Evolutionary conservation across 257 asterid genomes (phyloP).

Genomic region (Lantana camara): DNA sequence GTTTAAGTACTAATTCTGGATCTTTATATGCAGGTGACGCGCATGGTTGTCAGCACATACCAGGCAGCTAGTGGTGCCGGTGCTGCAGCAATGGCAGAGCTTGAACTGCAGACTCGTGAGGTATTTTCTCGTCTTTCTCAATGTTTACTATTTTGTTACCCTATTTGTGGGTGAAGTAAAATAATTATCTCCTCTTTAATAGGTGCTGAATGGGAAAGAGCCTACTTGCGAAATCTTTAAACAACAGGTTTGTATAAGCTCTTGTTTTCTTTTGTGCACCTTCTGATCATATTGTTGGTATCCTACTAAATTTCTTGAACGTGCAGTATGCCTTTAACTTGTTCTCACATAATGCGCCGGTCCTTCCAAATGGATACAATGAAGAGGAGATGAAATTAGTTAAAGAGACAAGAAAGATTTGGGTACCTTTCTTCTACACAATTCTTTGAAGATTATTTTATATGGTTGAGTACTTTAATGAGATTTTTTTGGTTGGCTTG

Average conservation of each 20-base stretch:
- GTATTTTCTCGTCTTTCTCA: conserved; percentile 34
- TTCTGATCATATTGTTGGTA: conserved; percentile 15
- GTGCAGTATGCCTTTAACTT: conserved; percentile 96
- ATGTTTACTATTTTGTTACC: conserved; percentile 3
- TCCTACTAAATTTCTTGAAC: conserved; percentile 9
- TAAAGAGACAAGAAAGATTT: conserved; percentile 91
- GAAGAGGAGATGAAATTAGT: conserved; percentile 99
- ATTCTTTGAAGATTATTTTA: not conserved
- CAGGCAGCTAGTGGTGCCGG: conserved; percentile 90
- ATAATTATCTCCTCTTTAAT: conserved; percentile 15
- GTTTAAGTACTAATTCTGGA: not conserved
- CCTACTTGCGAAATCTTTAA: conserved; percentile 87
- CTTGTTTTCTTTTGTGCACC: conserved; percentile 9
- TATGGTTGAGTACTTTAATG: not conserved
- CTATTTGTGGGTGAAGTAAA: not conserved
- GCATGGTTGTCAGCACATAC: conserved; percentile 70
- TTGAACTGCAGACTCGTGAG: conserved; percentile 91
- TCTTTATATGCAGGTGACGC: conserved; percentile 40
- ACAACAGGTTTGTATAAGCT: conserved; percentile 58
- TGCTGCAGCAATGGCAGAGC: conserved; percentile 99
- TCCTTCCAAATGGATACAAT: conserved; percentile 88
- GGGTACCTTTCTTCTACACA: conserved; percentile 52
- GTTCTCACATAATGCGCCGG: conserved; percentile 94
- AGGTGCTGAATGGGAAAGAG: conserved; percentile 83
- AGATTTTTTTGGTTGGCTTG: no score